Evolutionary conservation across 208 protist genomes (phyloP).

Genomic region (Crithidia expoeki): DNA sequence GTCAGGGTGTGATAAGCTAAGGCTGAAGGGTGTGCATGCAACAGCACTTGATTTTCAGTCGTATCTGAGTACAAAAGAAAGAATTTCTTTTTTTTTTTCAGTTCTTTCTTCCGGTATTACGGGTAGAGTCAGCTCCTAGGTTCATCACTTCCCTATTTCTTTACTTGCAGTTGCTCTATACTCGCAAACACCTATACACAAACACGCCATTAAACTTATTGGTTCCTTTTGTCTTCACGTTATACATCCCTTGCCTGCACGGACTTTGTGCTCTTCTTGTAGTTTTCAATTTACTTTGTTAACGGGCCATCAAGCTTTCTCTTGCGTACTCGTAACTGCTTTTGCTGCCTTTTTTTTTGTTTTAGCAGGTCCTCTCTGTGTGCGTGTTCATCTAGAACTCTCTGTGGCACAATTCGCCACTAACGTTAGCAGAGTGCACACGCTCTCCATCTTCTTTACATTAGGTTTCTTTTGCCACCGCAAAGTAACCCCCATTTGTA

Average conservation of each 20-base stretch:
- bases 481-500: background rate
- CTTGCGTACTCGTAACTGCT: background rate
- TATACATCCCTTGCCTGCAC: background rate
- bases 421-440: too few species aligned
- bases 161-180: background rate
- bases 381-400: too few species aligned
- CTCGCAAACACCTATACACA: background rate
- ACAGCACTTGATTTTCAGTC: too few species aligned
- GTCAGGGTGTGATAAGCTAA: too few species aligned
- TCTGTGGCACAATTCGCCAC: too few species aligned
- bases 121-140: too few species aligned
- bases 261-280: background rate
- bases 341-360: background rate
- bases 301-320: too few species aligned
- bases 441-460: background rate
- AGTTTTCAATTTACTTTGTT: background rate
- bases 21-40: too few species aligned
- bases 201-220: background rate
- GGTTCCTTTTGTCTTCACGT: too few species aligned
- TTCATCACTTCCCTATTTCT: background rate
- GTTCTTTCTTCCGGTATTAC: too few species aligned
- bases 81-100: background rate
- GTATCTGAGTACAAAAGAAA: too few species aligned
- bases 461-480: background rate
- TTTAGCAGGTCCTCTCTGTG: background rate